Evolutionary conservation across 1,284 basidiomycete species (phyloP).

Genomic region (Binderoboletus segoi): DNA sequence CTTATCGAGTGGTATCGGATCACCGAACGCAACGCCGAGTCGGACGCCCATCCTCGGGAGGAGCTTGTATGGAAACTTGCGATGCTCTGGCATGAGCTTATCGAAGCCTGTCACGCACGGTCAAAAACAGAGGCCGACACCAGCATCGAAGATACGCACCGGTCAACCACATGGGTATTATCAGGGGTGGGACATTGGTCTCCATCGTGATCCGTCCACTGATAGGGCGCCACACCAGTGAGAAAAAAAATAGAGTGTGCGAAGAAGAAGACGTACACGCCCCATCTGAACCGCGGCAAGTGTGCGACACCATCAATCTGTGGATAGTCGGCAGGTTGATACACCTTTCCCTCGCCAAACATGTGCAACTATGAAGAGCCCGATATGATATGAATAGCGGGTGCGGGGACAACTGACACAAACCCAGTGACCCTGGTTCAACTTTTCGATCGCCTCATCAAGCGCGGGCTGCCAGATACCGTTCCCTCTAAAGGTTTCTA

Average conservation of each 20-base stretch:
- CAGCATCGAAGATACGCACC: slow-evolving; percentile 43
- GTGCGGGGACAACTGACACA: slow-evolving; percentile 6
- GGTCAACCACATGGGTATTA: slow-evolving; percentile 94
- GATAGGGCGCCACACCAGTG: slow-evolving; percentile 10
- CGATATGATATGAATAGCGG: slow-evolving; percentile 2
- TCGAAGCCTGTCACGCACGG: slow-evolving; percentile 67
- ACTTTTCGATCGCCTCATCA: slow-evolving; percentile 76
- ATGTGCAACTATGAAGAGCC: slow-evolving; percentile 75
- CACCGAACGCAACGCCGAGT: slow-evolving; percentile 75
- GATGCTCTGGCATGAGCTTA: slow-evolving; percentile 85
- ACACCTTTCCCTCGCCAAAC: slow-evolving; percentile 92
- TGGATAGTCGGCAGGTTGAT: slow-evolving; percentile 67
- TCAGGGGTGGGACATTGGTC: slow-evolving; percentile 66
- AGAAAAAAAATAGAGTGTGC: not conserved
- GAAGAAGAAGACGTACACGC: slow-evolving; percentile 65
- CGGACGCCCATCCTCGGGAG: slow-evolving; percentile 62
- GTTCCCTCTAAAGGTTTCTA: slow-evolving; percentile 89
- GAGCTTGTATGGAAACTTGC: slow-evolving; percentile 71
- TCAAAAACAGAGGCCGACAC: not conserved
- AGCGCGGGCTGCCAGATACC: slow-evolving; percentile 92
- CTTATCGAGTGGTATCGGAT: slow-evolving; percentile 54
- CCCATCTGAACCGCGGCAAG: slow-evolving; percentile 94
- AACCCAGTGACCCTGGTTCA: slow-evolving; percentile 88
- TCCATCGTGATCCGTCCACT: slow-evolving; percentile 89
- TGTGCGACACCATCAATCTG: slow-evolving; percentile 42